Evolutionary conservation across 1,139 yeast species (phyloP), one percentile per base, ranked within the genome.

Genomic region (Debaryomyces udenii): DNA sequence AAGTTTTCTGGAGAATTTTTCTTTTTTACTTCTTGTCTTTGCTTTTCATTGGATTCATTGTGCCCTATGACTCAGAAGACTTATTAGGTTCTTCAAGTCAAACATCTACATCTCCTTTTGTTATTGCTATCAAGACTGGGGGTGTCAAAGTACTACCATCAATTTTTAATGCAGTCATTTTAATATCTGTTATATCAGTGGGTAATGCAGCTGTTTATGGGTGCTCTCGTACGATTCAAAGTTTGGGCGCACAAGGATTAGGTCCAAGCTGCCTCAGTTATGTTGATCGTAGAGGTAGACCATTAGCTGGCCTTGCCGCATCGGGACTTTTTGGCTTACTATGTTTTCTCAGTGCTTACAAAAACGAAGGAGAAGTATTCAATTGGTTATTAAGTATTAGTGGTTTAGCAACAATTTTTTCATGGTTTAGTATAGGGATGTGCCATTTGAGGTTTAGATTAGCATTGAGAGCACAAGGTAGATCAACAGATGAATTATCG

Each of bases 101-200:
- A 24, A 65, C 68, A 2, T 60, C 71, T 27, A 70, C 74, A 3
- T 74, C 83, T 9, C 85, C 85, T 17, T 77, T 80, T 59, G 81
- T 80, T 7, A 70, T 79, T 51, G 82, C 83, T n/a, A 70, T 80
- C 40, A 68, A 70, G 40, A 64, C 68, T 37, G 82, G 81, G 3
- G 81, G 83, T 4, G 68, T 74, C 34, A 57, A 64, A 29, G 72
- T 61, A 2, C 62, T 76, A 37, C 76, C 76, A 3, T 66, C 75
- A 2, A 66, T 71, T 31, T 67, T 72, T 55, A 72, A 72, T 45
- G 76, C 69, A 5, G 64, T 70, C 9, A 69, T 72, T 28, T 55
- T 72, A 40, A 60, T 71, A 11, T 62, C 76, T 1, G 66, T 72
- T 22, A 54, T 68, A 30, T 68, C 77, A 11, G 73, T 70, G 27